Base-by-base conservation (phyloP, 345 rosid genomes). In the Barbarea vulgaris region DNA sequence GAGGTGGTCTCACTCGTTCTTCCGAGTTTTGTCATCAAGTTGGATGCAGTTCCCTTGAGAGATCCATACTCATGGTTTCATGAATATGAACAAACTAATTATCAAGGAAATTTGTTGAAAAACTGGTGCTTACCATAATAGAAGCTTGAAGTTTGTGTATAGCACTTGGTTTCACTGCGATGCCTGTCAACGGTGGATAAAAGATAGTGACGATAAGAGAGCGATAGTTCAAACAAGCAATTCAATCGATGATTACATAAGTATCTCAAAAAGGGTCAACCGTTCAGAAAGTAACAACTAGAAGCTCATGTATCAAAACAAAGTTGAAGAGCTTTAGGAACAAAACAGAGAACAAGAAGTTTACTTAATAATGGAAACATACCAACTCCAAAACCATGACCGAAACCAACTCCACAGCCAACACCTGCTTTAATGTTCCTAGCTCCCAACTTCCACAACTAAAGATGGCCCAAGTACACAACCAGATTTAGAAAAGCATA, bases 81-180 rank as follows among this genome's bases (percentile, higher is more conserved):
- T 77, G 70, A 28, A 56, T 34, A 70, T 9, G 75, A 64, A 37
- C 47, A 67, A 67, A 64, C 36, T 57, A 31, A 27, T 7, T 17
- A 75, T 17, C n/a, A 64, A 31, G 27, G 58, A 51, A 44, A 1
- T 47, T 6, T 9, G 28, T 17, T 8, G 47, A 34, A 55, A 58
- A 19, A 58, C 24, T 27, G 6, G 70, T 57, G 67, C 86, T 72
- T 84, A 89, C 99, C 58, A 86, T 24, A 73, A 81, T 46, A 78
- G 72, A 75, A 59, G 85, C 79, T 76, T 95, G 97, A n/a, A 89
- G 67, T 83, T 87, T 89, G 56, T 86, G 81, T 80, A 90, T 50
- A 58, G 85, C 89, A 55, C 93, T 85, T 63, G 97, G 97, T 82
- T 92, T 95, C 82, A 90, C 82, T 41, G 97, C 96, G 31, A 95